Base-by-base conservation (phyloP, 2,329 filamentous ascomycete species). In the Zalaria sp. region DNA sequence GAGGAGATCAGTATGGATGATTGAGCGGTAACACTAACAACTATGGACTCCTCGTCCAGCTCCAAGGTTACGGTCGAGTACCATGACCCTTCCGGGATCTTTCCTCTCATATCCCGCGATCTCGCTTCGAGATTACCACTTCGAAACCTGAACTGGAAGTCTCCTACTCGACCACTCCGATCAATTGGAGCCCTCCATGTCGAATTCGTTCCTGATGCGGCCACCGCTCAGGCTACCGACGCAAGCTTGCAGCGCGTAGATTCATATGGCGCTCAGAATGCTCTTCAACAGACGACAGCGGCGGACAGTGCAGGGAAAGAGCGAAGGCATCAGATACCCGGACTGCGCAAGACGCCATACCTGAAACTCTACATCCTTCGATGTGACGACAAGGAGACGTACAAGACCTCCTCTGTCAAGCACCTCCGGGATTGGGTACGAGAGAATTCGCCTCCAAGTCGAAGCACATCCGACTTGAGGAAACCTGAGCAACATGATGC, bases 71-170 rank as follows among this genome's bases (percentile, higher is more conserved):
- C 67, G 55, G 87, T 95, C 67, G 88, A 96, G 70, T 98, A 94
- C 66, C 86, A 83, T 66, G 91, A 98, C 65, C 89, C 91, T 41
- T 83, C 85, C 58, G 81, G 83, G 54, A 75, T 96, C 48, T 96
- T 89, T 64, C 79, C 84, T 45, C 73, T 89, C 40, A 69, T 96
- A 35, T 80, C 82, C 7, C 77, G 84, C 3, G 79, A 88, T 44
- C 70, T 98, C 44, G 71, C 83, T 34, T 71, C 82, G 35, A 81
- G 84, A 42, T 72, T 96, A 0, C 91, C 91, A 29, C 71, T 98
- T 32, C 82, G 80, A 49, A 93, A 96, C 55, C 77, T 98, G 37
- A 86, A 96, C 57, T 98, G 91, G 91, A 93, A 96, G 61, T 94
- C 91, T 9, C 85, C 93, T 46, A 81, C 82, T 27, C 82, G 91